Base-by-base conservation (phyloP, 352 stramenopile genomes). In the Phytopythium delawarense region DNA sequence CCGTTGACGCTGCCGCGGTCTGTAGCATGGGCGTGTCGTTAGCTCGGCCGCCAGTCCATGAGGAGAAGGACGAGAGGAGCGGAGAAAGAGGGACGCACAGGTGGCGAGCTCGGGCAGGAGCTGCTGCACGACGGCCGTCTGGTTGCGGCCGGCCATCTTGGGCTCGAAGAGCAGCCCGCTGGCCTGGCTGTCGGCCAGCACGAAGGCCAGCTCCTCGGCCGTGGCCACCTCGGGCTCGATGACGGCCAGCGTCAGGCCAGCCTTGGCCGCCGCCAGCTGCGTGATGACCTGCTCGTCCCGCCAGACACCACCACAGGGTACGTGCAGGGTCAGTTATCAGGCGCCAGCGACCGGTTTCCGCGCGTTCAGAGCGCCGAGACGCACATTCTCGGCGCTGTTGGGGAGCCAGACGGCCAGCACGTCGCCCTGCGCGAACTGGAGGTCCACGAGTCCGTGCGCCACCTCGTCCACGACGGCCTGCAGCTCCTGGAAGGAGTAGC, bases 401-500 rank as follows among this genome's bases (percentile, higher is more conserved):
- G 87, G 86, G 53, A 96, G 74, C 87, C 87, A 96, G 16, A 96
- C 55, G 0, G 87, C 87, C 48, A 96, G 72, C 62, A 93, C 85
- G 58, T 94, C 81, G 25, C 83, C 81, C 46, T 69, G 57, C 63
- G 78, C 67, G 68, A 96, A 86, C 64, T 89, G 66, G 57, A 94
- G 72, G 63, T 82, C 81, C 58, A 88, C 59, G 59, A 96, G 81
- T 18, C 87, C 85, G 69, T 89, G 85, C 55, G 85, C 83, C 42
- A 94, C 55, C 59, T 96, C 83, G 66, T 91, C 76, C 55, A 94
- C 87, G 25, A 69, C 70, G 30, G 71, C 66, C 53, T 84, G 74
- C n/a, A 96, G 81, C 67, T 96, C 85, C 71, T 89, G 76, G 74
- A 88, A 96, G 62, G 84, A 94, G 78, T 81, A 93, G 57, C 85